phyloP scores from a whole-genome alignment of 2,329 filamentous ascomycete genomes.

The Hypoxylon sp. region DNA sequence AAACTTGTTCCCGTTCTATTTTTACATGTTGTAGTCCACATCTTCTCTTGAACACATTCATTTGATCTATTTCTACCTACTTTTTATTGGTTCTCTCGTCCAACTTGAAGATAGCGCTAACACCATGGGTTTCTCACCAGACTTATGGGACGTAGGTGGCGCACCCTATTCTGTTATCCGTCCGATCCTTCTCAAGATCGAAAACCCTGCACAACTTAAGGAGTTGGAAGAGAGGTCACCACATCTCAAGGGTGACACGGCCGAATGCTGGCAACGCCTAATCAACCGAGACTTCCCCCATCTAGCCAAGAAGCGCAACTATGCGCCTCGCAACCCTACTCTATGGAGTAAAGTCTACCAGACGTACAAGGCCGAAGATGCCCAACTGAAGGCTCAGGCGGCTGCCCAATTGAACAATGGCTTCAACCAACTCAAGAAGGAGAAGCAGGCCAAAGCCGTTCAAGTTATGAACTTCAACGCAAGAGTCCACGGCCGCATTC shows the following conservation, averaged over 20 bases:
- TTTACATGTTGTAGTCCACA: not conserved
- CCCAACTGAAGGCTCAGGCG: constrained; percentile 70
- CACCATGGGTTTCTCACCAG: constrained; percentile 37
- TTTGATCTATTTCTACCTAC: not conserved
- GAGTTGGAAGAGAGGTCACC: constrained; percentile 74
- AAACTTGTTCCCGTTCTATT: not conserved
- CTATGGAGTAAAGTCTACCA: constrained; percentile 86
- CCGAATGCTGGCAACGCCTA: constrained; percentile 65
- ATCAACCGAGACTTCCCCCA: constrained; percentile 82
- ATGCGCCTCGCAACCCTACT: constrained; percentile 74
- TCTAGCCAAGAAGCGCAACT: constrained; percentile 73
- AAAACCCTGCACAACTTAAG: constrained; percentile 81
- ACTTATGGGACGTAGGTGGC: constrained; percentile 79
- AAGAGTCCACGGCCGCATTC: constrained; percentile 61
- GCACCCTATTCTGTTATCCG: constrained; percentile 77
- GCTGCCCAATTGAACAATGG: constrained; percentile 71
- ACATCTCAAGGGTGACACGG: constrained; percentile 19
- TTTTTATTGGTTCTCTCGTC: not conserved
- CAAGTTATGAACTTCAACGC: constrained; percentile 67
- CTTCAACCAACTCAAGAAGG: constrained; percentile 70
- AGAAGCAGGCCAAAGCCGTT: constrained; percentile 70
- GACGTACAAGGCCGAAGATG: constrained; percentile 74
- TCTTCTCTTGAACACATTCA: not conserved
- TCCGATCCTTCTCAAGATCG: constrained; percentile 79
- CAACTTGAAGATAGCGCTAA: constrained; percentile 24